A percentile compares a stretch with the other conserved stretches of the same genome.
Evolutionary conservation across 2,329 filamentous ascomycete species (phyloP).

Genomic region (Fusarium siculi): DNA sequence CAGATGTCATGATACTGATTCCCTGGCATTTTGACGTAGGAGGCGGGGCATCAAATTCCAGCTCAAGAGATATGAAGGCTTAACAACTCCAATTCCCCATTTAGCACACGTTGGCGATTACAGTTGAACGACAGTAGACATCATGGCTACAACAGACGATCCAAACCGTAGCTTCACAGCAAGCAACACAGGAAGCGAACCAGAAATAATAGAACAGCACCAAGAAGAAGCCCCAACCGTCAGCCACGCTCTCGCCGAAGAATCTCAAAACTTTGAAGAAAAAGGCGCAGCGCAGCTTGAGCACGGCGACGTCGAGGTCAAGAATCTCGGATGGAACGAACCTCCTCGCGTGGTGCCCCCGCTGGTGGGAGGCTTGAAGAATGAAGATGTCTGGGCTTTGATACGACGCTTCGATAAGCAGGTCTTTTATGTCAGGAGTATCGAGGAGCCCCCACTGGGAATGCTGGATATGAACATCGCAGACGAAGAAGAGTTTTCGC

Average conservation of each 20-base stretch:
- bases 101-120: not conserved
- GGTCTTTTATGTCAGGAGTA: conserved; percentile 75
- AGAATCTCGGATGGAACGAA: conserved; percentile 77
- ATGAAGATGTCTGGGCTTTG: conserved; percentile 79
- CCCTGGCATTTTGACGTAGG: conserved; percentile 34
- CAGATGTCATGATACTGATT: conserved; percentile 25
- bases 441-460: conserved; percentile 62
- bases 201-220: conserved; percentile 44
- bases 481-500: conserved; percentile 85
- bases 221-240: conserved; percentile 47
- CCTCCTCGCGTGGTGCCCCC: conserved; percentile 66
- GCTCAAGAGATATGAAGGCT: not conserved
- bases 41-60: conserved; percentile 33
- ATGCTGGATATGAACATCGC: conserved; percentile 83
- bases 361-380: conserved; percentile 74
- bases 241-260: conserved; percentile 52
- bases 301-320: conserved; percentile 65
- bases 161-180: conserved; percentile 32
- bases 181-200: conserved; percentile 38
- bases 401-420: conserved; percentile 80
- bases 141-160: conserved; percentile 21
- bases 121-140: not conserved
- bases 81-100: not conserved
- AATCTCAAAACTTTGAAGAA: conserved; percentile 47
- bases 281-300: conserved; percentile 59